Evolutionary conservation across 768 basidiomycete genomes (phyloP), one percentile per base, ranked within the genome.

Genomic region (Coprinopsis marcescibilis): DNA sequence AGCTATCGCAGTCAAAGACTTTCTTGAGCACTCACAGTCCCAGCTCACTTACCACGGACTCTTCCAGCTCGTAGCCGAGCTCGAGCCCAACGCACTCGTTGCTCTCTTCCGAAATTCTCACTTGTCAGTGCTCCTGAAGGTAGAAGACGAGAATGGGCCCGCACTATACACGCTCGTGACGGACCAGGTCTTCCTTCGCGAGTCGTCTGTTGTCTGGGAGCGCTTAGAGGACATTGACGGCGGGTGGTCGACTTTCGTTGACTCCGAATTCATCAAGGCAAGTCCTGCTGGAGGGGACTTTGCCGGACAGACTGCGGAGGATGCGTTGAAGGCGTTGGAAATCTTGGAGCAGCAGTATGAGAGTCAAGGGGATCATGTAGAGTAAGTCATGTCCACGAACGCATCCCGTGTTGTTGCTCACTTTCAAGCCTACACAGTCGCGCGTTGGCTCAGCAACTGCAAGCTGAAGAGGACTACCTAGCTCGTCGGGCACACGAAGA

Each of bases 91-190:
- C 35, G 57, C 69, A 0, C 71, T 76, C n/a, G 83, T 85, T n/a
- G 91, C 92, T 0, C 78, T 94, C 51, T 95, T 93, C 72, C 81
- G 93, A 43, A 90, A 81, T 63, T 91, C 89, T 0, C 93, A 95
- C 59, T 79, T 96, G 12, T 84, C 85, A 0, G 92, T 95, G 7
- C 70, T 96, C 1, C 87, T 91, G 70, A 89, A 85, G 37, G 32
- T 37, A n/a, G 50, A 55, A 19, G 25, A 51, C 42, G 45, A 43
- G n/a, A 52, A 60, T 11, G 65, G 69, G 34, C 43, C 74, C 0
- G 73, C 78, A 3, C 68, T 96, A 5, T 94, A 89, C 61, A 78
- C 80, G 1, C 82, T 96, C 51, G 89, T 85, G 11, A 93, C 93
- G 0, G 93, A 96, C 61, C 74, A 87, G 32, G 78, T 82, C 14